These are phyloP conservation scores for Epithele typhae DNA, from an alignment of 768 basidiomycete genomes.

Conservation along the genomic window DNA sequence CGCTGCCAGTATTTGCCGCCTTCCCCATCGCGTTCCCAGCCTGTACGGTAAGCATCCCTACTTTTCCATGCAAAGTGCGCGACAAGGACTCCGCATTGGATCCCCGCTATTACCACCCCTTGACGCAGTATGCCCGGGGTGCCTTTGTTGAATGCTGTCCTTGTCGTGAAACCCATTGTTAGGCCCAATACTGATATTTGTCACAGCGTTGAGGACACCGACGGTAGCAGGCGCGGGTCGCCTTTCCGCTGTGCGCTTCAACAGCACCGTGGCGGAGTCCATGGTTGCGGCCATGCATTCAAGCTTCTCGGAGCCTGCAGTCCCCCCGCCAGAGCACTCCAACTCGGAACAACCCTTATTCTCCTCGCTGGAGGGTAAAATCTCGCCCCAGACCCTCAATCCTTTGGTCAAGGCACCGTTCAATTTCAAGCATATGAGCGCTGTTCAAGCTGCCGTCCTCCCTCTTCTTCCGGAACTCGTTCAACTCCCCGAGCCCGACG, in stretches of 20 bases:
- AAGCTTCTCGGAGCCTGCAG: too few relatives aligned
- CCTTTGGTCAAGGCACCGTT: constrained; percentile 66
- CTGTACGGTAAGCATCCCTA: constrained; percentile 6
- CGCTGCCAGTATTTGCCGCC: constrained; percentile 8
- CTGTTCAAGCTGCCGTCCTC: constrained; percentile 79
- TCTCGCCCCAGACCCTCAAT: constrained; percentile 38
- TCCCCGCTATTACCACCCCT: too few relatives aligned
- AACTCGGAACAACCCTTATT: constrained; percentile 25
- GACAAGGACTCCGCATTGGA: too few relatives aligned
- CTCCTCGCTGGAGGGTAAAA: constrained; percentile 31
- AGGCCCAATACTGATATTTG: not conserved
- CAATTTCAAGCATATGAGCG: constrained; percentile 65
- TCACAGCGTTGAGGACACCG: not conserved
- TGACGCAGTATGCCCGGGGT: too few relatives aligned
- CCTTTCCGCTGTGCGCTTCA: constrained; percentile 1
- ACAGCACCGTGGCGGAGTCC: not conserved
- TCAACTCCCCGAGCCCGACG: constrained; percentile 41
- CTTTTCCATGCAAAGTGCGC: too few relatives aligned
- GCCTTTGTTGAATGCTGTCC: too few relatives aligned
- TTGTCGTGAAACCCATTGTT: too few relatives aligned
- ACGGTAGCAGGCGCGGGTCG: constrained; percentile 7
- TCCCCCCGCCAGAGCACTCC: too few relatives aligned
- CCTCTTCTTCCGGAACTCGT: constrained; percentile 69
- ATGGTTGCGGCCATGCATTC: too few relatives aligned
- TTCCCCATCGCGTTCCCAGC: not conserved